Base-by-base conservation (phyloP, 78 protist species). In the Cyanophora paradoxa region DNA sequence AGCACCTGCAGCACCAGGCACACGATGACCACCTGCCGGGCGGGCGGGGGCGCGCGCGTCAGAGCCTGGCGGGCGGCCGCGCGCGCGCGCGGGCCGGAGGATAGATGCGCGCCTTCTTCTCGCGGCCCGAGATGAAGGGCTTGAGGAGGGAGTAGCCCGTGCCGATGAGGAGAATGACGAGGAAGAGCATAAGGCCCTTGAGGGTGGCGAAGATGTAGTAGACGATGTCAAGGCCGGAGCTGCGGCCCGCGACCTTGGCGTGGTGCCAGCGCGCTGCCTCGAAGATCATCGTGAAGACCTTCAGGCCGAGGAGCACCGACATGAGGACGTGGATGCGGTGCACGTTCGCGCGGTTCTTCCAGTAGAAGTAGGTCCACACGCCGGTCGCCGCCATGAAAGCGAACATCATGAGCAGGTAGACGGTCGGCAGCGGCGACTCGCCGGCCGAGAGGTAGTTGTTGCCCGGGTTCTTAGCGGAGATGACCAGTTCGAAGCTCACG, bases 61-160 rank as follows among this genome's bases (percentile, higher is more conserved):
- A 13, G 13, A 13, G 13, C n/a, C 13, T 13, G 50, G 50, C n/a
- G 50, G 50, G 13, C n/a, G 50, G 8, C 13, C 50, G 50, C 50
- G n/a, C n/a, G 50, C 13, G 50, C 50, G 13, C n/a, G 50, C n/a
- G 50, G 8, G 50, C n/a, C n/a, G 50, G n/a, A 28, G 37, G n/a
- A 44, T 13, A 13, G 13, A 13, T 14, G 50, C 8, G 50, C n/a
- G n/a, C 50, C 50, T 63, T 72, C 72, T 92, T 88, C 31, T 92
- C 94, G 8, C 82, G 74, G 33, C 72, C 78, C 22, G 69, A 31
- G 28, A 92, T 78, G 77, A 79, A 87, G 52, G 89, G 90, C 82
- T 89, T 89, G 36, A 87, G 33, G 34, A 92, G 62, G 41, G 83
- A 42, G 89, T 86, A 83, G 19, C 95, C 95, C 7, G 90, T 61